Base-by-base conservation (phyloP, 2,329 filamentous ascomycete species). In the Cadophora sp. region DNA sequence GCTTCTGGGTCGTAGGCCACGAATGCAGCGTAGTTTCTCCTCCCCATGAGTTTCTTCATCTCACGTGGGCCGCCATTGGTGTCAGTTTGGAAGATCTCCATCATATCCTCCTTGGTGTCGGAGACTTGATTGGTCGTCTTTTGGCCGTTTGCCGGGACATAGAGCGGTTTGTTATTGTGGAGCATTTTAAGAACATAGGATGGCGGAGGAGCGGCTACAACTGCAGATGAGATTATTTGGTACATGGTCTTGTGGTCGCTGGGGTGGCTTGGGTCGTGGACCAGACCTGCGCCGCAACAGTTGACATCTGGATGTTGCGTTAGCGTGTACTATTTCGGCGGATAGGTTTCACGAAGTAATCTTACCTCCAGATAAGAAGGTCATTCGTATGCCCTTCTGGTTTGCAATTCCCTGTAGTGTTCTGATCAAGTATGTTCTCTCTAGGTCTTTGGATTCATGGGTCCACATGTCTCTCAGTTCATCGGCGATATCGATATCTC, bases 61-160 rank as follows among this genome's bases (percentile, higher is more conserved):
- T 97, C 95, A 58, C 94, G 86, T 0, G 89, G 84, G 43, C 88
- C 84, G n/a, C 96, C 95, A 64, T 91, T 93, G 19, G 96, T 93
- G 75, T 99, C 96, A 8, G 91, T 92, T 76, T 96, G 93, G 86
- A 99, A 99, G 73, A 99, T 97, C 83, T 99, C 96, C 92, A 99
- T 97, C 96, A 99, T 99, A 81, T 99, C 96, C 80, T 99, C 96
- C 81, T 99, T 98, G 58, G 96, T 99, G 79, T 99, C 96, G 1
- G 90, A 92, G 1, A 92, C 86, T 72, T 90, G 87, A 69, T 93
- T 88, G 1, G 86, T 91, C 0, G 91, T 90, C 72, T 88, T 87
- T 66, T 93, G 89, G n/a, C 95, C 95, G 79, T 99, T 99, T 65
- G 87, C 85, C 0, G 96, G 96, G 65, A 99, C 86, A 79, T 97